Percentiles rank a stretch among this genome's conserved stretches.
Evolutionary conservation across 352 stramenopile species (phyloP).

Genomic region (Aphanomyces astaci): DNA sequence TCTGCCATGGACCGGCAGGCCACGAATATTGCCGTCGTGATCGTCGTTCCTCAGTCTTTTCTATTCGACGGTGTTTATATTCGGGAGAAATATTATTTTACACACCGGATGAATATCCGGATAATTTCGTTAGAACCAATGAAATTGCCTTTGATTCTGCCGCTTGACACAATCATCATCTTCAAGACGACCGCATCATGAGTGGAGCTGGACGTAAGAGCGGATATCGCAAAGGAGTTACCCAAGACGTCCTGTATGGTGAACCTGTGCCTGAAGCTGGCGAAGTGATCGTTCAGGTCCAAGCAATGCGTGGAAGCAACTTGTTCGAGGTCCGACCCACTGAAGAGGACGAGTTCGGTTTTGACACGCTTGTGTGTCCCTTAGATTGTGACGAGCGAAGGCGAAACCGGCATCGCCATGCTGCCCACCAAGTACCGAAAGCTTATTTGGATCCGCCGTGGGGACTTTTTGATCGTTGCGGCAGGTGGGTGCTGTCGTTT

Average conservation of each 20-base stretch:
- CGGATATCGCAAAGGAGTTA: constrained; percentile 90
- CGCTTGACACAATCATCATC: not conserved
- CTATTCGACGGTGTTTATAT: too few relatives aligned
- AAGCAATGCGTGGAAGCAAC: constrained; percentile 90
- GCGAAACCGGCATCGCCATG: constrained; percentile 82
- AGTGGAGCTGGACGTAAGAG: constrained; percentile 85
- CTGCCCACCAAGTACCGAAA: constrained; percentile 97
- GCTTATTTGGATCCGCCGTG: constrained; percentile 97
- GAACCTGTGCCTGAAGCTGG: constrained; percentile 85
- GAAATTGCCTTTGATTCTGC: not conserved
- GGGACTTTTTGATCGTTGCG: constrained; percentile 94
- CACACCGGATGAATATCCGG: not conserved
- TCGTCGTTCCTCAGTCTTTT: too few relatives aligned
- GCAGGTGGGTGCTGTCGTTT: constrained; percentile 52
- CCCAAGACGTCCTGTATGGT: constrained; percentile 85
- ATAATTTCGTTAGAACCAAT: not conserved
- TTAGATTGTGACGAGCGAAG: constrained; percentile 59
- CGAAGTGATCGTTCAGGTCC: constrained; percentile 88
- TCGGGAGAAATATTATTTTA: too few relatives aligned
- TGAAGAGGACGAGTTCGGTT: too few relatives aligned
- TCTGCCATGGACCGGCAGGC: too few relatives aligned
- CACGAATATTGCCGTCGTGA: too few relatives aligned
- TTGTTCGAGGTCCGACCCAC: constrained; percentile 98
- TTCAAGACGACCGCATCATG: constrained; percentile 37
- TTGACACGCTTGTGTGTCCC: too few relatives aligned